Evolutionary conservation across 192 early-diverging fungal genomes (phyloP).

Genomic region (Gonapodya sp.): DNA sequence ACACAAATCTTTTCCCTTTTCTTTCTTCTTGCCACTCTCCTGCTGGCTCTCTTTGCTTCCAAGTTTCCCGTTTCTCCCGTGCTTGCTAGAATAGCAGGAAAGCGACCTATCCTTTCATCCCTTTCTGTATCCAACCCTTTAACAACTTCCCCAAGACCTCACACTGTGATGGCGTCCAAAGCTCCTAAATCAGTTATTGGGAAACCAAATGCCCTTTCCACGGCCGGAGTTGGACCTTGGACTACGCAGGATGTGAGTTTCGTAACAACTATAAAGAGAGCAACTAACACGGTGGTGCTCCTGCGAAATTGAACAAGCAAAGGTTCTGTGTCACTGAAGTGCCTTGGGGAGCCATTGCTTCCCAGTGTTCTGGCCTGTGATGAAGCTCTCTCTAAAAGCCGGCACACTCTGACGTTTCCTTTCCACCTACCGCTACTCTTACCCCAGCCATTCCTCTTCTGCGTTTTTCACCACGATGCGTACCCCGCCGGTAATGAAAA

Average conservation of each 20-base stretch:
- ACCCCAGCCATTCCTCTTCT: conserved; percentile 23
- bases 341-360: too few relatives aligned
- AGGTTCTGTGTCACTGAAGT: too few relatives aligned
- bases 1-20: too few relatives aligned
- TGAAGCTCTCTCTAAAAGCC: not conserved
- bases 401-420: not conserved
- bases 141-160: not conserved
- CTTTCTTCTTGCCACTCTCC: too few relatives aligned
- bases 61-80: too few relatives aligned
- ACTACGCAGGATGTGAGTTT: not conserved
- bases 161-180: not conserved
- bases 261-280: too few relatives aligned
- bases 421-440: not conserved
- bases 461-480: conserved; percentile 25
- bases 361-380: not conserved
- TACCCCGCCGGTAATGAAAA: conserved; percentile 20
- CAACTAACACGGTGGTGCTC: too few relatives aligned
- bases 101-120: too few relatives aligned
- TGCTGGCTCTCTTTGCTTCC: not conserved
- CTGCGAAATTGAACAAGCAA: too few relatives aligned
- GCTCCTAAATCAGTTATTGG: not conserved
- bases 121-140: too few relatives aligned
- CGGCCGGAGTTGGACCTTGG: not conserved
- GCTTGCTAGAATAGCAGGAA: too few relatives aligned
- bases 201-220: not conserved